A percentile compares a stretch with the other conserved stretches of the same genome.
Conservation (phyloP, 2,329 filamentous ascomycete species). For the Chalaropsis ovoidea region DNA sequence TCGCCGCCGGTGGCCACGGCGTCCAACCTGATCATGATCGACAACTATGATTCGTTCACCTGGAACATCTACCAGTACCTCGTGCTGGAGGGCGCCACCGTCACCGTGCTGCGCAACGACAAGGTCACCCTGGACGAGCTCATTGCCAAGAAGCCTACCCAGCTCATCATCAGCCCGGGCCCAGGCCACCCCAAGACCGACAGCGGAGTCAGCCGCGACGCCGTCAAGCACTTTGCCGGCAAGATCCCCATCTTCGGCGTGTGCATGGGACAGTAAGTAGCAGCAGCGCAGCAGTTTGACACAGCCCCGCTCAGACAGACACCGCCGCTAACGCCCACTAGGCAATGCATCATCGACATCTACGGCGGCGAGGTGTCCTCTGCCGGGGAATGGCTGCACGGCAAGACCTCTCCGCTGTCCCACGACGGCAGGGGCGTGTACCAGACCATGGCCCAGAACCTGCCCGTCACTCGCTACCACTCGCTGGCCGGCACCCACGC, state of each 20-base stretch:
- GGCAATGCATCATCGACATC: conserved; percentile 89
- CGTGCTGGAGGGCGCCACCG: conserved; percentile 84
- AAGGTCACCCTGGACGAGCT: conserved; percentile 78
- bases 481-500: conserved; percentile 86
- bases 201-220: conserved; percentile 85
- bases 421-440: conserved; percentile 94
- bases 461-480: conserved; percentile 91
- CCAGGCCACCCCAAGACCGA: conserved; percentile 87
- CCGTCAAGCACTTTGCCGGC: conserved; percentile 80
- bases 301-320: neutral
- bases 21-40: conserved; percentile 85
- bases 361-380: conserved; percentile 87
- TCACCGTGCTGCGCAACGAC: conserved; percentile 87
- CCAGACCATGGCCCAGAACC: conserved; percentile 61
- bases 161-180: conserved; percentile 88
- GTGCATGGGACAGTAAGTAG: conserved; percentile 83
- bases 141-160: conserved; percentile 73
- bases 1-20: conserved; percentile 65
- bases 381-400: conserved; percentile 91
- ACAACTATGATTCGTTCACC: conserved; percentile 99
- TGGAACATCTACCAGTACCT: conserved; percentile 99
- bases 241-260: conserved; percentile 96
- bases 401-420: conserved; percentile 83
- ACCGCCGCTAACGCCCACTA: conserved; percentile 30
- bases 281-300: neutral